Evolutionary conservation across 2,329 filamentous ascomycete species (phyloP), one percentile per base, ranked within the genome.

Genomic region (Alternaria sp.): DNA sequence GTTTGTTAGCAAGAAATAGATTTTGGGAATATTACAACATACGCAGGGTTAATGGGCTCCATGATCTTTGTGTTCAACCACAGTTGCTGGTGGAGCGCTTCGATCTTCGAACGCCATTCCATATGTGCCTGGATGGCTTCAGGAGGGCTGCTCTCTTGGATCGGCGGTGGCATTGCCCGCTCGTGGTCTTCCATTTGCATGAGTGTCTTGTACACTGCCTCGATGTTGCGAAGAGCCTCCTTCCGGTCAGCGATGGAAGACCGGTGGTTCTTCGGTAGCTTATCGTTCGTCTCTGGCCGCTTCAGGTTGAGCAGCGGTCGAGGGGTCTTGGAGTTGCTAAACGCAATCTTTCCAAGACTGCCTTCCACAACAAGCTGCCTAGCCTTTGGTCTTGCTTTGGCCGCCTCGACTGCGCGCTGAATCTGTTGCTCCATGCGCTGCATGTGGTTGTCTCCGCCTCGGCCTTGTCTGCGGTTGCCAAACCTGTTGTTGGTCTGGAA

Each of bases 381-480:
- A 77, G 97, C 97, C 85, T 99, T 99, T 12, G 96, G 96, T 81
- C 97, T 95, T 64, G 93, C 93, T 83, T 98, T 99, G 56, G 96
- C 96, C 1, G 96, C 96, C 77, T 99, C 96, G 0, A 99, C 96
- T 23, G 96, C 96, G 60, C 96, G 90, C 79, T 97, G 95, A 12
- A 99, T 96, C 80, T 99, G 96, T 81, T 99, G 96, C 80, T 99
- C 95, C 96, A 99, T 99, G 59, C 96, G 91, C 79, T 98, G 96
- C 83, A 98, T 93, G 76, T 99, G 96, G 77, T 97, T 99, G 79
- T 99, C 96, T 17, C 93, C 93, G 46, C 91, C 93, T 62, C 93
- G 88, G 64, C 90, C 89, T 70, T 96, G 89, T 68, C 93, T 88
- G 66, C 93, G 83, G 88, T 87, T 45, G 87, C 91, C 91, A 69